These are phyloP conservation scores for Ceratopteris richardii DNA, from an alignment of 75 land plant species.

Conservation along the genomic window DNA sequence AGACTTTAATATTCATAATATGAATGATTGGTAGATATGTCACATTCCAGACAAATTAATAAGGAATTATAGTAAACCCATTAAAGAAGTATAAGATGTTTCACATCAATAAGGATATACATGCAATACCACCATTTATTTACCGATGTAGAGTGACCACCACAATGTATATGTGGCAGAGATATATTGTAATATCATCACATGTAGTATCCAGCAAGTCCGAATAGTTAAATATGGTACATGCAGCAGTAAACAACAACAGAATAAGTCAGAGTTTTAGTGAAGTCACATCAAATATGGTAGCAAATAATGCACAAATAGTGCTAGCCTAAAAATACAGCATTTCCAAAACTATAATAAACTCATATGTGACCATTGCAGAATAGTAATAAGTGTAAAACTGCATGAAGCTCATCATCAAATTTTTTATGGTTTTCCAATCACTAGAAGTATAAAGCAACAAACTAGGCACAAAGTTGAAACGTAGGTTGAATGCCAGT, in stretches of 20 bases:
- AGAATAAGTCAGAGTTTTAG: background rate
- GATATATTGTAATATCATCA: conserved; percentile 4
- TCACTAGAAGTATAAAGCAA: too few species aligned
- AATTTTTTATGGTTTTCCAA: too few species aligned
- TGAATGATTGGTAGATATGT: background rate
- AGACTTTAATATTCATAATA: conserved; percentile 15
- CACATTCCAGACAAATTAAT: background rate
- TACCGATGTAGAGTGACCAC: conserved; percentile 6
- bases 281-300: background rate
- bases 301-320: too few species aligned
- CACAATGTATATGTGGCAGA: background rate
- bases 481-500: too few species aligned
- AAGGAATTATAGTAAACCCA: background rate
- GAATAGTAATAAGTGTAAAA: too few species aligned
- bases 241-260: background rate
- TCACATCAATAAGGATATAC: background rate
- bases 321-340: too few species aligned
- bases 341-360: too few species aligned
- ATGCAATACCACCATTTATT: background rate
- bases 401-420: too few species aligned
- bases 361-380: too few species aligned
- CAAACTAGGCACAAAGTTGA: too few species aligned
- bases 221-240: background rate
- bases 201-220: conserved; percentile 5
- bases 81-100: background rate